A percentile compares a stretch with the other conserved stretches of the same genome.
Evolutionary conservation across 495 filamentous ascomycete species (phyloP).

Genomic region (Clohesyomyces aquaticus): DNA sequence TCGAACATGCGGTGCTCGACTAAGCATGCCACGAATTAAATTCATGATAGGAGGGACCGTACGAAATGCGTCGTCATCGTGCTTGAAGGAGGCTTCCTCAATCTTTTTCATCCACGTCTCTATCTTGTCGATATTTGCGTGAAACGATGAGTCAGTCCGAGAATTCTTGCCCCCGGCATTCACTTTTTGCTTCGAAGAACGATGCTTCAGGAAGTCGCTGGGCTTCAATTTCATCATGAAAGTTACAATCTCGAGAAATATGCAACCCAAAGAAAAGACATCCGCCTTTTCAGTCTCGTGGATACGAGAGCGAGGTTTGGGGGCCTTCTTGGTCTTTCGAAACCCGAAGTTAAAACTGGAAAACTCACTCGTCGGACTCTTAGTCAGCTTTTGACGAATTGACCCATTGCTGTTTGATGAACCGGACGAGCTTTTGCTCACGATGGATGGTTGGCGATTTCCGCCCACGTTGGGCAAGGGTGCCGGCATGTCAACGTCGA

Average conservation of each 20-base stretch:
- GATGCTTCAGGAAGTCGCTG: constrained; percentile 72
- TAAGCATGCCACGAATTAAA: constrained; percentile 45
- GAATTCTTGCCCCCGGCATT: constrained; percentile 26
- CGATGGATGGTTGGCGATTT: constrained; percentile 33
- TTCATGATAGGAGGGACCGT: constrained; percentile 43
- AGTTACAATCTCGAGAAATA: constrained; percentile 71
- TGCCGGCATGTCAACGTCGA: background rate
- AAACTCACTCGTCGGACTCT: constrained; percentile 32
- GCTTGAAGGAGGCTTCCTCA: constrained; percentile 50
- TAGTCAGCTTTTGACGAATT: constrained; percentile 25
- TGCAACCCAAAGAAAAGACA: constrained; percentile 75
- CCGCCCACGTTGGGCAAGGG: background rate
- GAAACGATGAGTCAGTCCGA: constrained; percentile 70
- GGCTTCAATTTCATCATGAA: constrained; percentile 73
- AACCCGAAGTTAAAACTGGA: constrained; percentile 41
- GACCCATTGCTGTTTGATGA: constrained; percentile 27
- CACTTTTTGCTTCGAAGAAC: constrained; percentile 67
- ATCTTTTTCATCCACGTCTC: constrained; percentile 75
- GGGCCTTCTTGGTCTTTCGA: constrained; percentile 20
- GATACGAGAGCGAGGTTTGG: constrained; percentile 26
- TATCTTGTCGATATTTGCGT: constrained; percentile 77
- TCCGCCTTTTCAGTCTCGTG: constrained; percentile 56
- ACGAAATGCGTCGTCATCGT: constrained; percentile 38
- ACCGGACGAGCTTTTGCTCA: constrained; percentile 33
- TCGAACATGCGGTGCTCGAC: constrained; percentile 40